These are phyloP conservation scores for Ganoderma lucidum DNA, from an alignment of 1,284 basidiomycete species.

Conservation along the genomic window DNA sequence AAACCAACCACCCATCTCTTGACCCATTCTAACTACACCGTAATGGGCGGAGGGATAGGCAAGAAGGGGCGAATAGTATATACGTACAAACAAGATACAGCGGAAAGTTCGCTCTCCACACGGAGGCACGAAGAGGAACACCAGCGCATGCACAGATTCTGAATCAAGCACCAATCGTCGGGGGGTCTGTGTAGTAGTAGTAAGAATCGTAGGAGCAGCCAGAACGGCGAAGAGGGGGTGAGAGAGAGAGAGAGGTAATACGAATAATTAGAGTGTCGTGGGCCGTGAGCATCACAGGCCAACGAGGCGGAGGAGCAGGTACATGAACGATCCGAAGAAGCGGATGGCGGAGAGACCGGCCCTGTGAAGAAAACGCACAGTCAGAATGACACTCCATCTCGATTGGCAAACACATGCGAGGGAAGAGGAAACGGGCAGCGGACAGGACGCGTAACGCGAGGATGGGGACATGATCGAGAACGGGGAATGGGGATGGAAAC, in stretches of 20 bases:
- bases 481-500: not conserved
- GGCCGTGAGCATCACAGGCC: constrained; percentile 47
- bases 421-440: not conserved
- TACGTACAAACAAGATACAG: constrained; percentile 33
- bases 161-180: not conserved
- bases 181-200: not conserved
- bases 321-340: constrained; percentile 80
- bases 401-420: not conserved
- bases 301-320: constrained; percentile 79
- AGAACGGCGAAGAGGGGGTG: not conserved
- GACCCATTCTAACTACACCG: not conserved
- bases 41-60: not conserved
- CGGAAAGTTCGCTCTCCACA: constrained; percentile 21
- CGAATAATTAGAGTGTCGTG: constrained; percentile 18
- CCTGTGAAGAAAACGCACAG: constrained; percentile 44
- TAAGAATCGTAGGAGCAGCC: not conserved
- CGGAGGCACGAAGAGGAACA: not conserved
- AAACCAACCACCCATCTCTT: not conserved
- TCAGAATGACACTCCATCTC: constrained; percentile 10
- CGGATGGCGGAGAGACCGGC: constrained; percentile 82
- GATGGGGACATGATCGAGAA: not conserved
- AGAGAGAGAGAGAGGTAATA: constrained; percentile 4
- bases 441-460: not conserved
- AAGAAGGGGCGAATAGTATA: constrained; percentile 15
- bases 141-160: constrained; percentile 1